Evolutionary conservation across 1,139 yeast species (phyloP).

Genomic region (Sugiyamaella pinicola): DNA sequence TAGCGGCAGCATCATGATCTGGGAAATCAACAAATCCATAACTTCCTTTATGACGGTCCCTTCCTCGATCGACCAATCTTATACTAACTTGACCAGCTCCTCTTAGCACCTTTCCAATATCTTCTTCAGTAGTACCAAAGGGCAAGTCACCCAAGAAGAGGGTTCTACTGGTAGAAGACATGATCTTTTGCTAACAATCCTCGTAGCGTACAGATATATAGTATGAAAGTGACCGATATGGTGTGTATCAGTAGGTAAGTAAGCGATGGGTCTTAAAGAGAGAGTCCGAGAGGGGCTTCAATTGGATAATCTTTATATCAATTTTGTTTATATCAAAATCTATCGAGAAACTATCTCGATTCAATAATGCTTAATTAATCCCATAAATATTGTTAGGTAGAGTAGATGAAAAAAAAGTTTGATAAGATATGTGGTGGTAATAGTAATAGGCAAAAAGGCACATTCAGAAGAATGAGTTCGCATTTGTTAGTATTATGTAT

Average conservation of each 20-base stretch:
- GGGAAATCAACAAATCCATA: constrained; percentile 83
- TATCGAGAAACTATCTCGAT: too few species aligned
- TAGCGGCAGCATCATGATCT: constrained; percentile 75
- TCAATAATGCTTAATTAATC: neutral
- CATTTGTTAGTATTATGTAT: too few species aligned
- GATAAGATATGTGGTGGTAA: neutral
- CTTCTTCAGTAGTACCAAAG: constrained; percentile 84
- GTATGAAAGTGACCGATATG: neutral
- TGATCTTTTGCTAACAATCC: too few species aligned
- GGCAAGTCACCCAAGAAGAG: constrained; percentile 60
- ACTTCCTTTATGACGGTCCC: constrained; percentile 85
- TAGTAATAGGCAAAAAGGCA: neutral
- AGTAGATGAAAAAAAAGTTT: too few species aligned
- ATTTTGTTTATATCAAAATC: too few species aligned
- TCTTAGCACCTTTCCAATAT: constrained; percentile 57
- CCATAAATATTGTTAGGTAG: neutral
- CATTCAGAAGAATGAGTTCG: too few species aligned
- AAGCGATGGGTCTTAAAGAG: too few species aligned
- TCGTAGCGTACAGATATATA: too few species aligned
- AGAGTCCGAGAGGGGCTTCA: too few species aligned
- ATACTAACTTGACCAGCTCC: constrained; percentile 61
- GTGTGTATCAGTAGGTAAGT: neutral
- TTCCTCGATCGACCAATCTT: constrained; percentile 74
- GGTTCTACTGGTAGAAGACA: constrained; percentile 12
- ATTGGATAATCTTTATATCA: too few species aligned